Evolutionary conservation across 116 monocot genomes (phyloP).

Genomic region (Papilionanthe hybrid): DNA sequence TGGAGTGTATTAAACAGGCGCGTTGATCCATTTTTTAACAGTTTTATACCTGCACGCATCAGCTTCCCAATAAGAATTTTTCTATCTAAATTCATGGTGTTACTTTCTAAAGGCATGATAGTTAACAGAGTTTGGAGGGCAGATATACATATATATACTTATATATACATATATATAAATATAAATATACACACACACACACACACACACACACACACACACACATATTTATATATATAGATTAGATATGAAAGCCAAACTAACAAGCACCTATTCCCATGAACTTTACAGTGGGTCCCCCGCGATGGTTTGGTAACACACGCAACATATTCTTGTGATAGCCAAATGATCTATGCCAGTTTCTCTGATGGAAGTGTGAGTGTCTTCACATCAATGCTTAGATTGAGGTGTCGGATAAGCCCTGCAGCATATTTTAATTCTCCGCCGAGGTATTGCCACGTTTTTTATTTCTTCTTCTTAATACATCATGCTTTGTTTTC

Average conservation of each 20-base stretch:
- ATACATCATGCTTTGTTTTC: not conserved
- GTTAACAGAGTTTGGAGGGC: too few relatives aligned
- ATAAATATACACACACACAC: too few relatives aligned
- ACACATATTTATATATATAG: too few relatives aligned
- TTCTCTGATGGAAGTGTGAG: conserved; percentile 28
- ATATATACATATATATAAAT: too few relatives aligned
- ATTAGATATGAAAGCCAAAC: too few relatives aligned
- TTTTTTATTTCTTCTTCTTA: not conserved
- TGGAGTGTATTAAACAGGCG: conserved; percentile 42
- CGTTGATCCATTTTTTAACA: not conserved
- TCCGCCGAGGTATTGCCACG: conserved; percentile 14
- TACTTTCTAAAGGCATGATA: conserved; percentile 32
- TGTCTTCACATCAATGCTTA: conserved; percentile 21
- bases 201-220: too few relatives aligned
- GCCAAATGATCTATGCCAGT: conserved; percentile 40
- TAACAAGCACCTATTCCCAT: not conserved
- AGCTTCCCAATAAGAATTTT: not conserved
- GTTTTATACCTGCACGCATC: not conserved
- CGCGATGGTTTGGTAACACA: conserved; percentile 28
- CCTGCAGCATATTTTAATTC: conserved; percentile 28
- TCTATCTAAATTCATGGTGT: not conserved
- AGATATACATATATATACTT: too few relatives aligned
- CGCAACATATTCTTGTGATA: conserved; percentile 39
- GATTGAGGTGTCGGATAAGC: conserved; percentile 33
- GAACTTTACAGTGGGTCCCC: conserved; percentile 19